These are phyloP conservation scores for Kwoniella sp. DNA, from an alignment of 768 basidiomycete genomes.

Conservation along the genomic window DNA sequence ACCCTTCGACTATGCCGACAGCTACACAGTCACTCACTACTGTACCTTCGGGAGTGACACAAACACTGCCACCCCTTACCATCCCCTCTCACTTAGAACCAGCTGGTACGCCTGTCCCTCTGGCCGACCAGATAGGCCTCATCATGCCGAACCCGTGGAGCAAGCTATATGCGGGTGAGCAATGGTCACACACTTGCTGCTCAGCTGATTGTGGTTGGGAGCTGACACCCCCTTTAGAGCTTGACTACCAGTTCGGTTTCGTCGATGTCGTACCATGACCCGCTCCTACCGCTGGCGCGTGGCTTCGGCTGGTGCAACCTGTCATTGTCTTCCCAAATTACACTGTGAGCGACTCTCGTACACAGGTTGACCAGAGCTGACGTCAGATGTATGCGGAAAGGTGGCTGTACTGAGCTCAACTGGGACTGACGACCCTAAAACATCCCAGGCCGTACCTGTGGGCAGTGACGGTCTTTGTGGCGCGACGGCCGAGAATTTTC, in stretches of 20 bases:
- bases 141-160: constrained; percentile 48
- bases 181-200: not conserved
- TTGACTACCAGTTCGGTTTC: constrained; percentile 46
- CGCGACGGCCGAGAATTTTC: constrained; percentile 28
- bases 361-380: not conserved
- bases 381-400: constrained; percentile 20
- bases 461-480: constrained; percentile 38
- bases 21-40: too few species aligned
- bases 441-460: constrained; percentile 15
- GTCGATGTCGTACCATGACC: constrained; percentile 42
- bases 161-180: constrained; percentile 38
- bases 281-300: constrained; percentile 35
- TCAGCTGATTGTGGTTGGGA: not conserved
- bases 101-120: constrained; percentile 22
- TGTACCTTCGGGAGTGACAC: too few species aligned
- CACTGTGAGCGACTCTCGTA: constrained; percentile 21
- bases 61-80: not conserved
- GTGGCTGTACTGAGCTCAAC: constrained; percentile 38
- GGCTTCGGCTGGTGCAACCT: constrained; percentile 39
- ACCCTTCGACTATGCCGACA: too few species aligned
- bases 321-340: constrained; percentile 45
- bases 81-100: constrained; percentile 1
- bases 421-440: constrained; percentile 23
- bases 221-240: constrained; percentile 7
- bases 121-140: constrained; percentile 38